These are phyloP conservation scores for Taiozyma sp. DNA, from an alignment of 1,139 yeast species.

Conservation along the genomic window DNA sequence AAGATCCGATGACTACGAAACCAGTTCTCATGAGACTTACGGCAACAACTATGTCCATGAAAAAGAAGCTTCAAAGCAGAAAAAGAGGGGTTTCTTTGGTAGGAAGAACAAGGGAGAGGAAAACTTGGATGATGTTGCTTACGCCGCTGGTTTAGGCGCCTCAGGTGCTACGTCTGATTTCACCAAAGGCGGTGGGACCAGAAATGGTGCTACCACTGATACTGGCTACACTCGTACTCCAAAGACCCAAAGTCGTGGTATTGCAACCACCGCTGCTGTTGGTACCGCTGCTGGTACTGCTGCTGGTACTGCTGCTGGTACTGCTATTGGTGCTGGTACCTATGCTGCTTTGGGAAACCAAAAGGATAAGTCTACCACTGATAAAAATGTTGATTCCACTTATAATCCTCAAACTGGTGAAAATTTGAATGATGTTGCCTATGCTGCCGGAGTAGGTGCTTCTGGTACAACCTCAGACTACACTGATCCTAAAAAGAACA, in stretches of 20 bases:
- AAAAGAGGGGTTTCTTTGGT: constrained; percentile 14
- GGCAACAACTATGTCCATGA: constrained; percentile 21
- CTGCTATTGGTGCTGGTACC: constrained; percentile 4
- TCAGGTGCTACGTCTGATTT: constrained; percentile 11
- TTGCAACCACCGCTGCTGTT: constrained; percentile 1
- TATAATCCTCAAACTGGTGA: constrained; percentile 9
- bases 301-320: constrained; percentile 4
- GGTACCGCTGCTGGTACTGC: constrained; percentile 5
- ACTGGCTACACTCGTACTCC: neutral
- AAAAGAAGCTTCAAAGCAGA: constrained; percentile 6
- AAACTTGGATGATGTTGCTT: constrained; percentile 14
- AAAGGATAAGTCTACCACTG: neutral
- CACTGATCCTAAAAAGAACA: neutral
- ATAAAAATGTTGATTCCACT: constrained; percentile 3
- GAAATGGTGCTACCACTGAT: neutral
- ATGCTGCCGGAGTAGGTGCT: constrained; percentile 5
- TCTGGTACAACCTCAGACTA: constrained; percentile 4
- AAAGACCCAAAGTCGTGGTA: neutral
- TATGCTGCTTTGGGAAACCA: constrained; percentile 1
- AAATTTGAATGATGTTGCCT: constrained; percentile 1
- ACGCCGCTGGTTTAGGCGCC: constrained; percentile 16
- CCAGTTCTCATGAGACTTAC: constrained; percentile 23
- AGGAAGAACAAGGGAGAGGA: constrained; percentile 10
- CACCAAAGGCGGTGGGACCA: constrained; percentile 1
- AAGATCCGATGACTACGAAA: constrained; percentile 16